These are phyloP conservation scores for Pythium apleroticum DNA, from an alignment of 352 stramenopile genomes.

Conservation along the genomic window DNA sequence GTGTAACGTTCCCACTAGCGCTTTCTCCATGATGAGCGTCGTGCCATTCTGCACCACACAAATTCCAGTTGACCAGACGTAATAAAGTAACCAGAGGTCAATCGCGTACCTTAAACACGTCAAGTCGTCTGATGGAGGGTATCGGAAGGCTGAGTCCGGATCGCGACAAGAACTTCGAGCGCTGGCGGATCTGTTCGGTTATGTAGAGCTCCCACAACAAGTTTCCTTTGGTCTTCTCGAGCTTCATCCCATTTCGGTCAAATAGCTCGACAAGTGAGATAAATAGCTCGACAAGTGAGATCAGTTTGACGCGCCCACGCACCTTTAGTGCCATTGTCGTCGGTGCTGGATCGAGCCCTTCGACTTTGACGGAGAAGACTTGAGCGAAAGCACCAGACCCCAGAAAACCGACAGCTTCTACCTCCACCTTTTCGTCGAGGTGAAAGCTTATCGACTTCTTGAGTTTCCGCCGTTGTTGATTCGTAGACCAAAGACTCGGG, in stretches of 20 bases:
- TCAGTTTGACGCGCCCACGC: background rate
- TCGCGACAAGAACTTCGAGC: slow-evolving; percentile 9
- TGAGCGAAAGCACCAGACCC: slow-evolving; percentile 74
- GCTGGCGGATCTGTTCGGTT: slow-evolving; percentile 34
- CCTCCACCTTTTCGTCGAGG: slow-evolving; percentile 30
- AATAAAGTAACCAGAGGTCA: background rate
- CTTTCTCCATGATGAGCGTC: slow-evolving; percentile 76
- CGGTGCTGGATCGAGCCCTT: slow-evolving; percentile 25
- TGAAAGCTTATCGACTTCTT: slow-evolving; percentile 49
- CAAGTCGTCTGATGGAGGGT: slow-evolving; percentile 44
- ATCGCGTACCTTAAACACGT: slow-evolving; percentile 57
- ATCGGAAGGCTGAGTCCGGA: slow-evolving; percentile 33
- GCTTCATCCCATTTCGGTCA: slow-evolving; percentile 34
- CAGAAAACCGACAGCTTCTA: slow-evolving; percentile 57
- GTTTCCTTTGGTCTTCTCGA: slow-evolving; percentile 68
- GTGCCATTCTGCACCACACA: slow-evolving; percentile 58
- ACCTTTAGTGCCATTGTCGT: slow-evolving; percentile 69
- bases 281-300: background rate
- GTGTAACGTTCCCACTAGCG: slow-evolving; percentile 63
- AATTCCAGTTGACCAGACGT: background rate
- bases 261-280: no score
- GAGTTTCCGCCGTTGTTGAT: slow-evolving; percentile 49
- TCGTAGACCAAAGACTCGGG: slow-evolving; percentile 44
- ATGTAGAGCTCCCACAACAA: slow-evolving; percentile 84
- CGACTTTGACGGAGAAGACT: slow-evolving; percentile 61